Conservation (phyloP, 2,329 filamentous ascomycete species). For the Ophiostoma perfectum region DNA sequence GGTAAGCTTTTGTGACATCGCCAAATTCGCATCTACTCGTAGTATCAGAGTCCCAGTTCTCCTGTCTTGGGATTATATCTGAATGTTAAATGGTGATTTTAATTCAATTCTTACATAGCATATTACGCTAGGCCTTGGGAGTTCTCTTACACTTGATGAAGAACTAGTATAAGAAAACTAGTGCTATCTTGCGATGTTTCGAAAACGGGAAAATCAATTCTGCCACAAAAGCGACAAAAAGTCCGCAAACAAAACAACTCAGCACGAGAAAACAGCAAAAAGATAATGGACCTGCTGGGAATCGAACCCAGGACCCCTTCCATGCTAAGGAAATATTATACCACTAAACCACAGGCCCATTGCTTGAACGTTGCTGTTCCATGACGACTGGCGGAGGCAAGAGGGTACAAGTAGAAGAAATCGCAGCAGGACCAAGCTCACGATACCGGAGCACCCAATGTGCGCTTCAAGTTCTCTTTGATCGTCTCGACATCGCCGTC, state of each 20-base stretch:
- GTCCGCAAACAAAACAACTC: background rate
- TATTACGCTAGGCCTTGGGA: no score
- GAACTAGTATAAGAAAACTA: no score
- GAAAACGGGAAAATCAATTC: no score
- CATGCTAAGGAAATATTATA: conserved; percentile 5
- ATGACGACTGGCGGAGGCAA: background rate
- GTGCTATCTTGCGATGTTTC: no score
- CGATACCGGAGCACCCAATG: conserved; percentile 34
- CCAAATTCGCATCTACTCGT: no score
- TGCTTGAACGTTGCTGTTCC: background rate
- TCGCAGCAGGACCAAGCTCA: background rate
- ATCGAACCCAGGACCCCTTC: conserved; percentile 5
- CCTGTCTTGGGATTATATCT: no score
- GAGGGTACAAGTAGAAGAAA: background rate
- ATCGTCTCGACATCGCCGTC: conserved; percentile 52
- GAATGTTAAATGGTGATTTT: no score
- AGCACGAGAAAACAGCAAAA: background rate
- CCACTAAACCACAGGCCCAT: background rate
- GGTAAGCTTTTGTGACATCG: no score
- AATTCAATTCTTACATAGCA: no score
- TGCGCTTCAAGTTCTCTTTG: conserved; percentile 54
- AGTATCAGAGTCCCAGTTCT: no score
- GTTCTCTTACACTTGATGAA: no score
- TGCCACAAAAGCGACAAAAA: no score
- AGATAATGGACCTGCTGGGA: background rate